phyloP scores from a whole-genome alignment of 768 basidiomycete genomes.

The Gautieria morchelliformis region DNA sequence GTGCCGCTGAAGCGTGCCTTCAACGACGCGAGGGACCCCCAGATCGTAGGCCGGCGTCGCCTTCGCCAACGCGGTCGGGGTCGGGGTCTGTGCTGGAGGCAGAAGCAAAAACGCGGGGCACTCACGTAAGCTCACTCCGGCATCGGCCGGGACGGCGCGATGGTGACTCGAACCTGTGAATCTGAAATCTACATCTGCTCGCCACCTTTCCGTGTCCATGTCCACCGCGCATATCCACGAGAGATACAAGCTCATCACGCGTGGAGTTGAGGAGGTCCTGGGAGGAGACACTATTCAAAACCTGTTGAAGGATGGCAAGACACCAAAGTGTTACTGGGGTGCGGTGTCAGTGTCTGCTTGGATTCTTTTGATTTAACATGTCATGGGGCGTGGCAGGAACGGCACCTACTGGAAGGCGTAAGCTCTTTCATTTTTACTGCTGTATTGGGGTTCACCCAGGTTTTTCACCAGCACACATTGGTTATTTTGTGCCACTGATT shows the following conservation, averaged over 20 bases:
- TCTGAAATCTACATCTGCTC: too few relatives aligned
- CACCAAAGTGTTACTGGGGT: constrained; percentile 92
- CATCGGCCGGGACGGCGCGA: too few relatives aligned
- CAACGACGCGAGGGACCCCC: too few relatives aligned
- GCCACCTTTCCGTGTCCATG: constrained; percentile 17
- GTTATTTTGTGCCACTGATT: constrained; percentile 89
- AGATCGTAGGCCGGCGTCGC: too few relatives aligned
- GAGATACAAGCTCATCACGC: constrained; percentile 75
- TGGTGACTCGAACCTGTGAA: too few relatives aligned
- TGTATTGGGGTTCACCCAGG: background rate
- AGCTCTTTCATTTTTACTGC: constrained; percentile 22
- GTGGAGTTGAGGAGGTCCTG: constrained; percentile 79
- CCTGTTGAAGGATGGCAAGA: constrained; percentile 65
- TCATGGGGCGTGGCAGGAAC: constrained; percentile 45
- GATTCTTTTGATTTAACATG: constrained; percentile 1
- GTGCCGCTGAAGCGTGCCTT: too few relatives aligned
- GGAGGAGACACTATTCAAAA: constrained; percentile 77
- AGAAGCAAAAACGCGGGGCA: too few relatives aligned
- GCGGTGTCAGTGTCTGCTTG: constrained; percentile 21
- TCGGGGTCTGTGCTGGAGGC: too few relatives aligned
- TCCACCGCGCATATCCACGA: constrained; percentile 25
- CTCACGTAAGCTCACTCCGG: too few relatives aligned
- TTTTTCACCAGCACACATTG: constrained; percentile 70
- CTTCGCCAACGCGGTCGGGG: too few relatives aligned
- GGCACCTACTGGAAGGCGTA: constrained; percentile 90